These are phyloP conservation scores for Sanguinoderma infundibulare DNA, from an alignment of 1,284 basidiomycete species.

Conservation along the genomic window DNA sequence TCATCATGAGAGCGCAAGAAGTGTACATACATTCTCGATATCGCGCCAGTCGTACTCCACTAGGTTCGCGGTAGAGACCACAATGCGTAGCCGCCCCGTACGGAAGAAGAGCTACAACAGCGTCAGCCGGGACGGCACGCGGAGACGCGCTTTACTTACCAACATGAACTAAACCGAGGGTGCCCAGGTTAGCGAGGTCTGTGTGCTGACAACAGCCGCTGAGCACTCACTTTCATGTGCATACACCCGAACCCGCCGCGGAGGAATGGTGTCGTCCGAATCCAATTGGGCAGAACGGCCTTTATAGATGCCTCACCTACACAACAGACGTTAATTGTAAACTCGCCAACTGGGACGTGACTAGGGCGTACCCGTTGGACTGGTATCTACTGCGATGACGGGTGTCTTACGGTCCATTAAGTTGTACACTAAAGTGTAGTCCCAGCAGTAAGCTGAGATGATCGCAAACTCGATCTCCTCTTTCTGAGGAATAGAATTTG, in stretches of 20 bases:
- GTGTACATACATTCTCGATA: conserved; percentile 69
- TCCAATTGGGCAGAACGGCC: conserved; percentile 73
- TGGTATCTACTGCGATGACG: conserved; percentile 69
- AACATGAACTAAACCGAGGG: conserved; percentile 68
- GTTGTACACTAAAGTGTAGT: conserved; percentile 68
- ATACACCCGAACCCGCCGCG: conserved; percentile 69
- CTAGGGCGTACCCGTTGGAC: conserved; percentile 27
- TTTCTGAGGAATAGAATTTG: conserved; percentile 49
- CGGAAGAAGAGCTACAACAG: conserved; percentile 68
- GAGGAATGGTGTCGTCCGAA: conserved; percentile 67
- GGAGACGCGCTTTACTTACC: conserved; percentile 42
- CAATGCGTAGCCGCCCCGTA: conserved; percentile 69
- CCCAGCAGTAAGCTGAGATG: conserved; percentile 68
- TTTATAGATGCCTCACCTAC: conserved; percentile 58
- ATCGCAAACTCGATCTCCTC: conserved; percentile 70
- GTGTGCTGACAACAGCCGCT: neutral
- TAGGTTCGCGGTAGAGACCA: conserved; percentile 78
- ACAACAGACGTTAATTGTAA: too few species aligned
- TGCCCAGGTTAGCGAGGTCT: neutral
- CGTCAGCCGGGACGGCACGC: neutral
- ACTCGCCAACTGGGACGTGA: too few species aligned
- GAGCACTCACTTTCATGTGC: conserved; percentile 77
- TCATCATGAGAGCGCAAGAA: neutral
- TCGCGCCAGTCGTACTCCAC: conserved; percentile 76
- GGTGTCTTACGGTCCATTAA: conserved; percentile 70